Base-by-base conservation (phyloP, 331 rosid species). In the Malus hybrid region DNA sequence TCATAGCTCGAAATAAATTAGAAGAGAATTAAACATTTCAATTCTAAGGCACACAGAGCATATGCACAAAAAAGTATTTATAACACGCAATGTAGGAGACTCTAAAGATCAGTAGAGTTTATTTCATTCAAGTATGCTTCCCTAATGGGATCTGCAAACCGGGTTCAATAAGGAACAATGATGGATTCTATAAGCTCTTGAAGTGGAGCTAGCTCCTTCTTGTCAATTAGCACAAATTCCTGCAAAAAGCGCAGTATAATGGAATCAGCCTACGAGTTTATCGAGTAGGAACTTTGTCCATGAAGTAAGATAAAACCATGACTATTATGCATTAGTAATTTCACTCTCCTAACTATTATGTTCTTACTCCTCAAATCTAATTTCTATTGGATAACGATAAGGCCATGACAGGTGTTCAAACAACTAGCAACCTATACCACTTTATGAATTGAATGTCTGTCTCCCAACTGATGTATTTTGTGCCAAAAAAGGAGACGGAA, bases 181-280 rank as follows among this genome's bases (percentile, higher is more conserved):
- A 95, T 95, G 79, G 99, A 90, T 74, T 95, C 99, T 72, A 95
- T 90, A 76, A 95, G 98, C 88, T 95, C 99, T 76, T 95, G 99
- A 63, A 95, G 99, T 48, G 99, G 99, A 76, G 99, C 98, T 88
- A 95, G 86, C 90, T 92, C 99, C 86, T 88, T 95, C 85, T 90
- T 95, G 89, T 95, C 99, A 48, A 95, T 87, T 85, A 95, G 91
- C 74, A 82, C 97, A 73, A 95, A 95, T 84, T 95, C 99, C 99
- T 95, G 91, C 80, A 50, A 68, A 24, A 48, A 71, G 66, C 81
- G 15, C 76, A 74, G 46, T 28, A 62, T 7, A 46, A 28, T 6
- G 31, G 62, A 27, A 44, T 74, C 62, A 63, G 70, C 46, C 61
- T 28, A 61, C 20, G 27, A 24, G 16, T 64, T 71, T 24, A 29